Base-by-base conservation (phyloP, 176 grass and related monocot species). In the Panicum miliaceum region DNA sequence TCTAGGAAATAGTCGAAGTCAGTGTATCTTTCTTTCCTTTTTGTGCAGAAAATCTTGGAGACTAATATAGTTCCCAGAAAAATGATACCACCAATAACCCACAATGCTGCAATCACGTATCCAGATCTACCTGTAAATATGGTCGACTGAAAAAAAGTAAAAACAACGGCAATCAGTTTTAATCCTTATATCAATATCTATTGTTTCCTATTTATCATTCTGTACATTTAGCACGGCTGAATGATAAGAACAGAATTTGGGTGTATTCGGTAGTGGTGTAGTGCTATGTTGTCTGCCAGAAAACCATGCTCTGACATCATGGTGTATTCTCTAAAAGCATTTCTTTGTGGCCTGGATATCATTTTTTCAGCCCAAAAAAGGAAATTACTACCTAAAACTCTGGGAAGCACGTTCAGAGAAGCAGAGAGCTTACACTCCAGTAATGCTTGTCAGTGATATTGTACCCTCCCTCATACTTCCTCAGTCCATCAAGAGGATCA, bases 371-470 rank as follows among this genome's bases (percentile, higher is more conserved):
- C 0, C 1, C 18, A 8, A 12, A 64, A 41, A 15, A 15, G 18
- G 22, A 29, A 5, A 41, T 3, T 22, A 56, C 53, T 22, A 8
- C 6, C 3, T 56, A 56, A 22, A 56, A 61, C 76, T 51, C 27
- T 52, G 18, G 25, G 54, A 36, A 81, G 4, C 41, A 1, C 35
- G 6, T 90, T 66, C 47, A 86, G 40, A 81, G 71, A 86, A 66
- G 57, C 45, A 75, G 78, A 81, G 80, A 76, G 11, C 86, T 92
- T 95, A 99, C 96, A 94, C 89, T 96, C 96, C 96, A 99, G 45
- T 99, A 99, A 75, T 99, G 89, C 51, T 83, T 92, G 90, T 92
- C 71, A 82, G 93, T 94, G 73, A 99, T 90, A 75, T 94, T 96
- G 50, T 92, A 99, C 71, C 96, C 96, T 87, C 91, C 96, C 76